Conservation (phyloP, 768 basidiomycete species). For the Chalciporus pseudorubinellus region DNA sequence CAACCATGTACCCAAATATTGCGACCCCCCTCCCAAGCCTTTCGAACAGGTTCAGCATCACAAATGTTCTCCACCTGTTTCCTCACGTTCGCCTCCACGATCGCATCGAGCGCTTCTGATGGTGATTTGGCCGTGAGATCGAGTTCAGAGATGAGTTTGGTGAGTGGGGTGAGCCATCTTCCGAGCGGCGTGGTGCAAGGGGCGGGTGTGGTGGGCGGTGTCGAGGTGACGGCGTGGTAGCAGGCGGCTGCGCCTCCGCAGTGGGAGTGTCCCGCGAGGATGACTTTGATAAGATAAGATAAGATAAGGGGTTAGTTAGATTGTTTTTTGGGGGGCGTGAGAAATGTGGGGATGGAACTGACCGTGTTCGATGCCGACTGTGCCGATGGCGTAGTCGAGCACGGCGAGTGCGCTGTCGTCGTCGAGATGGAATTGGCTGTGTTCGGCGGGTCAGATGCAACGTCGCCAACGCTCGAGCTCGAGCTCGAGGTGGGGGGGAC, state of each 20-base stretch:
- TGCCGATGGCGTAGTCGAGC: slow-evolving; percentile 68
- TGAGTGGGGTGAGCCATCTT: slow-evolving; percentile 73
- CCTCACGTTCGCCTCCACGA: slow-evolving; percentile 63
- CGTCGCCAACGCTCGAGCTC: no score
- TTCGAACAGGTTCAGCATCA: slow-evolving; percentile 41
- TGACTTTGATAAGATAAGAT: no score
- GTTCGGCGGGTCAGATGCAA: not conserved
- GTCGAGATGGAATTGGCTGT: slow-evolving; percentile 67
- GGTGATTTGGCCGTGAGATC: slow-evolving; percentile 36
- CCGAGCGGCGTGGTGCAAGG: slow-evolving; percentile 50
- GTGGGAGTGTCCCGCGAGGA: slow-evolving; percentile 78
- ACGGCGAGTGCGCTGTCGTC: slow-evolving; percentile 74
- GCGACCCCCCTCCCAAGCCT: slow-evolving; percentile 43
- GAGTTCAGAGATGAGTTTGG: slow-evolving; percentile 42
- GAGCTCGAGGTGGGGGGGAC: slow-evolving; percentile 18
- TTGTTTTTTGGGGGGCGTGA: no score
- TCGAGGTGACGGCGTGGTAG: slow-evolving; percentile 35
- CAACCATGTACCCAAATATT: slow-evolving; percentile 66
- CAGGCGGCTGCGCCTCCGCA: slow-evolving; percentile 77
- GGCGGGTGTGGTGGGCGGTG: slow-evolving; percentile 3
- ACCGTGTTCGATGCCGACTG: slow-evolving; percentile 78
- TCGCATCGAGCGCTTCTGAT: slow-evolving; percentile 39
- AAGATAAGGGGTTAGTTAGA: no score
- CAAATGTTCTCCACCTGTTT: slow-evolving; percentile 52
- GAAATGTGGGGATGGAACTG: slow-evolving; percentile 27